Conservation (phyloP, 1,139 yeast species). For the Suhomyces coccinellae region DNA sequence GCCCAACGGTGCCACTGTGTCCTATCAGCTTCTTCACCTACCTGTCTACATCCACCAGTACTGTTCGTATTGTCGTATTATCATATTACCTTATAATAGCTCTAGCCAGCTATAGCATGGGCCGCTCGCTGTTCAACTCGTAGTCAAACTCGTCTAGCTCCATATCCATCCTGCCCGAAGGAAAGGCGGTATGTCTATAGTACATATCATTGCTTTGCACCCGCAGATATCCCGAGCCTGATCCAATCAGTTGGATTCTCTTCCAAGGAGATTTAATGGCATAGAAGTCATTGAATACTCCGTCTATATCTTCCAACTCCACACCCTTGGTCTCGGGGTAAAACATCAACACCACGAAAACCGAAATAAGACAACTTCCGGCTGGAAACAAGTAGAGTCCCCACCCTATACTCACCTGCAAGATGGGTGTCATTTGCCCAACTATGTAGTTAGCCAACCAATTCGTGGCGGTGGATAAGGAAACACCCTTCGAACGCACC, state of each 20-base stretch:
- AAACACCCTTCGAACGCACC: conserved; percentile 55
- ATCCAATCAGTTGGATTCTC: conserved; percentile 8
- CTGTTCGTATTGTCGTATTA: no score
- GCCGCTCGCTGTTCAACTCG: conserved; percentile 6
- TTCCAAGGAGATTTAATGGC: conserved; percentile 17
- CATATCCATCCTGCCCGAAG: conserved; percentile 3
- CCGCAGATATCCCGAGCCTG: conserved; percentile 1
- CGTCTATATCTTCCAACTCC: conserved; percentile 58
- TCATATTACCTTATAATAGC: no score
- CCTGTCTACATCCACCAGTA: no score
- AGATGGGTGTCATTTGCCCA: conserved; percentile 54
- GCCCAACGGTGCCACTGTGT: no score
- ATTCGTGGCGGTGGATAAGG: conserved; percentile 54
- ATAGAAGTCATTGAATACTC: conserved; percentile 62
- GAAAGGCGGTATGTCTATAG: background rate
- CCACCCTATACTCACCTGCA: conserved; percentile 51
- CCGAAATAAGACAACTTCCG: conserved; percentile 44
- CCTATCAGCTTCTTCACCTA: no score
- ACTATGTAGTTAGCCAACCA: conserved; percentile 58
- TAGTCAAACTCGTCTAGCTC: conserved; percentile 14
- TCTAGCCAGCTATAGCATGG: no score
- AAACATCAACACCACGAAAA: conserved; percentile 43
- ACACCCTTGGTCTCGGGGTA: conserved; percentile 60
- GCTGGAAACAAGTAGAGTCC: conserved; percentile 52
- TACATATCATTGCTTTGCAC: conserved; percentile 5